phyloP scores from a whole-genome alignment of 2,329 filamentous ascomycete genomes.

The Fusarium sp. region DNA sequence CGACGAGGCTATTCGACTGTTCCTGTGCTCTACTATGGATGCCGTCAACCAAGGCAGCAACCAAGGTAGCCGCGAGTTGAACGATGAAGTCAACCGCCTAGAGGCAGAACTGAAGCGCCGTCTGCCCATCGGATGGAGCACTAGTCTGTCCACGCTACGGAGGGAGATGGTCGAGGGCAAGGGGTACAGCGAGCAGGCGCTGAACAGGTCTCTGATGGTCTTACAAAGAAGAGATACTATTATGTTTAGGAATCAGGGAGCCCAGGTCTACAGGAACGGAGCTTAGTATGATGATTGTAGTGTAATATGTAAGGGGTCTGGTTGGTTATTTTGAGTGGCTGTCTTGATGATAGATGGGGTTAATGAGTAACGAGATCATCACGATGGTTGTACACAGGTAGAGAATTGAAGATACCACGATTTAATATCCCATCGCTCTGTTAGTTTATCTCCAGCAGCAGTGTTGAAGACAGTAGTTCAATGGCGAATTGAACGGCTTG shows the following conservation, averaged over 20 bases:
- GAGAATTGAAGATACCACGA: conserved; percentile 28
- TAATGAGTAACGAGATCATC: conserved; percentile 45
- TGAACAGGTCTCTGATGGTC: conserved; percentile 88
- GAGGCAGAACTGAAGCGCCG: conserved; percentile 91
- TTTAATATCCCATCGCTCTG: neutral
- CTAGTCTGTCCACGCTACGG: conserved; percentile 86
- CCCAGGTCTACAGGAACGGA: conserved; percentile 81
- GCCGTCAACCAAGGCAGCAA: conserved; percentile 92
- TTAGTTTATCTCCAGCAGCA: too few species aligned
- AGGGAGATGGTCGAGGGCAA: conserved; percentile 94
- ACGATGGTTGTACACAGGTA: conserved; percentile 14
- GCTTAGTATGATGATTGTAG: conserved; percentile 60
- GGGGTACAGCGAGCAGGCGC: conserved; percentile 87
- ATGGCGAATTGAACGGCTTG: too few species aligned
- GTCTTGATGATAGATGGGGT: conserved; percentile 36
- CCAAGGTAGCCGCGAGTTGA: conserved; percentile 87
- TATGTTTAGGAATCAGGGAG: conserved; percentile 83
- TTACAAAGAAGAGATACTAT: conserved; percentile 90
- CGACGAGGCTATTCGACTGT: conserved; percentile 96
- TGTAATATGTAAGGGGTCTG: conserved; percentile 35
- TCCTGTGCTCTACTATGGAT: conserved; percentile 98
- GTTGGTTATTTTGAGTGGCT: conserved; percentile 26
- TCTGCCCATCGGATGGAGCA: conserved; percentile 95
- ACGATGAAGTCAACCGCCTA: conserved; percentile 88
- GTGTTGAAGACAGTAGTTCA: too few species aligned